Evolutionary conservation across 768 basidiomycete genomes (phyloP), one percentile per base, ranked within the genome.

Genomic region (Suillus clintonianus): DNA sequence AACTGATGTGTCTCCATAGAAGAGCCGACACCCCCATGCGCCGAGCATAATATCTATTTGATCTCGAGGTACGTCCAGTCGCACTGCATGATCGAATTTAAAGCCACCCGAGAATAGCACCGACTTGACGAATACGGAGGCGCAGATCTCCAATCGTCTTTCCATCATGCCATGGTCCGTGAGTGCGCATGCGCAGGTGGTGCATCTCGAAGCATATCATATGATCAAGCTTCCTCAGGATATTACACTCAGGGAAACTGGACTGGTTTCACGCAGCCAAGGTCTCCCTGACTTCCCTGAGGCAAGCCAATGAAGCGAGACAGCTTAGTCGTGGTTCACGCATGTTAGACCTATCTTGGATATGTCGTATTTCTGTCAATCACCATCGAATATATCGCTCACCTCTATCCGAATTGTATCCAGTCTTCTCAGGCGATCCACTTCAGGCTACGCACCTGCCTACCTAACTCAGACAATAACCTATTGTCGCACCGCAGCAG

Each of bases 301-400:
- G 8, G 10, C 30, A 53, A 34, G 51, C 51, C 30, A 51, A 51
- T 51, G 50, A 32, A 51, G 50, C 50, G 19, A 51, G 37, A 39
- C 55, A 39, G 24, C 55, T 56, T 39, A 57, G 39, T 57, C 56
- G 56, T 57, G 56, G 24, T 57, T 27, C 10, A 57, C 24, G 56
- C 39, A 27, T 57, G 37, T 56, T 56, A 4, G 9, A 27, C 36
- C 55, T 17, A 56, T 15, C 37, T 56, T 17, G 24, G 55, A 24
- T 39, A 17, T 30, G 56, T 27, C 24, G 30, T 56, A 56, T 41
- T 57, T 39, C 39, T 41, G 27, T 41, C 37, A 56, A 56, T 39
- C 36, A 39, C 2, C 22, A 55, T 37, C 54, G 22, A 37, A 24
- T 36, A 10, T 39, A 56, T 27, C 17, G 55, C 37, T 56, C 15